These are phyloP conservation scores for Colletotrichum musicola DNA, from an alignment of 2,329 filamentous ascomycete genomes.

Conservation along the genomic window DNA sequence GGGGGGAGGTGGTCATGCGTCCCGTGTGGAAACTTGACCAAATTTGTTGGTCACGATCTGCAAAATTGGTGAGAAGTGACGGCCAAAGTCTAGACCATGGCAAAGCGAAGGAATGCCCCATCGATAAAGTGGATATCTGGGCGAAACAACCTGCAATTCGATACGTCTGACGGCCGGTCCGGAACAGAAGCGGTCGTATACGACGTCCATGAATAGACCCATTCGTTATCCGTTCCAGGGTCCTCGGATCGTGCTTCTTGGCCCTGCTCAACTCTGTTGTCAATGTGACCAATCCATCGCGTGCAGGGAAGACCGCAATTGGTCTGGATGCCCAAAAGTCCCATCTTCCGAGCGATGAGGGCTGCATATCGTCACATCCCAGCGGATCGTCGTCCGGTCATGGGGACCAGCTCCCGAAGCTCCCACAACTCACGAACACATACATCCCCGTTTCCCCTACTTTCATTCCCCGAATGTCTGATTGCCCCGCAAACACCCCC, in stretches of 20 bases:
- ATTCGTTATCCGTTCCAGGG: background rate
- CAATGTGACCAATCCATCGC: background rate
- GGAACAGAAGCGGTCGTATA: background rate
- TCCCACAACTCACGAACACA: constrained; percentile 1
- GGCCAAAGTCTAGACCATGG: constrained; percentile 9
- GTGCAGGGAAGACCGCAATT: background rate
- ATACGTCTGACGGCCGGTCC: background rate
- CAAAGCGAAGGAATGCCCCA: background rate
- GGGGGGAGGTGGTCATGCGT: background rate
- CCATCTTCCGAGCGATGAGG: background rate
- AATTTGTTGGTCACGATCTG: background rate
- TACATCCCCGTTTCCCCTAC: background rate
- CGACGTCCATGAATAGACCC: background rate
- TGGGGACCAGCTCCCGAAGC: background rate
- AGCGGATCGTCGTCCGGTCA: background rate
- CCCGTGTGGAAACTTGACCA: background rate
- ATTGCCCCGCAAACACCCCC: constrained; percentile 21
- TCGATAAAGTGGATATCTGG: constrained; percentile 7
- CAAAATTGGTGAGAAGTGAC: background rate
- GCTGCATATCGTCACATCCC: background rate
- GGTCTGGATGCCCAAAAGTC: constrained; percentile 6
- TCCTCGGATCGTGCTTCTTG: background rate
- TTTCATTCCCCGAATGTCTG: background rate
- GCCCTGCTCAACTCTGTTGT: background rate
- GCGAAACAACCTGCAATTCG: background rate